These are phyloP conservation scores for Stagonosporopsis tanaceti DNA, from an alignment of 2,329 filamentous ascomycete species.

Conservation along the genomic window DNA sequence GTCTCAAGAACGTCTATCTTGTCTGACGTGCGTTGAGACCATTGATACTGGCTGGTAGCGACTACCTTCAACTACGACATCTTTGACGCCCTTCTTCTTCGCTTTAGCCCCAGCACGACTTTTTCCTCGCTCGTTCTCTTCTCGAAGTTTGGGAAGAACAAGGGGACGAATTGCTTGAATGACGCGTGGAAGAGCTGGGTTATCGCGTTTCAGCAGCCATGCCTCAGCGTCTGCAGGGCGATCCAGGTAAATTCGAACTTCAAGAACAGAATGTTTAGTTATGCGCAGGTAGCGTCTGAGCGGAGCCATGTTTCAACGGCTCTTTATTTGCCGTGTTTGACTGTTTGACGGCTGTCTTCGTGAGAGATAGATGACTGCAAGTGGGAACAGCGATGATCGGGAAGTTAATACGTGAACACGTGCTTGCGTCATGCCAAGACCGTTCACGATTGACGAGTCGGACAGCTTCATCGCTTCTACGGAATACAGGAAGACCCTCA, in stretches of 20 bases:
- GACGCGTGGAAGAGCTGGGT: constrained; percentile 80
- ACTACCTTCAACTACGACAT: constrained; percentile 80
- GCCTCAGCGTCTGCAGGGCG: constrained; percentile 82
- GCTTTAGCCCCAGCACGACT: constrained; percentile 62
- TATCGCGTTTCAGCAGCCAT: constrained; percentile 81
- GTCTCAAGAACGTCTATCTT: constrained; percentile 4
- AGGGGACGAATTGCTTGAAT: constrained; percentile 85
- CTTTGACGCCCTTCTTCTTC: constrained; percentile 88
- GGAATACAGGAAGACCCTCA: neutral
- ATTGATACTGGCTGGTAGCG: neutral
- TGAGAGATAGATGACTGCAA: neutral
- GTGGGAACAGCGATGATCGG: neutral
- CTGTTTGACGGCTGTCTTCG: constrained; percentile 10
- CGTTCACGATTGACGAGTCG: constrained; percentile 1
- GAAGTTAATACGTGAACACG: constrained; percentile 32
- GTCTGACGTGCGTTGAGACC: neutral
- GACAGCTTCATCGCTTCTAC: neutral
- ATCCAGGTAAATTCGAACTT: constrained; percentile 95
- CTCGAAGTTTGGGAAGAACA: constrained; percentile 87
- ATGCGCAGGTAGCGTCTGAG: constrained; percentile 90
- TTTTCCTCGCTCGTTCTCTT: constrained; percentile 76
- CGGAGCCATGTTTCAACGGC: constrained; percentile 72
- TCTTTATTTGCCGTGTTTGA: neutral
- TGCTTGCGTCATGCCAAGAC: constrained; percentile 26
- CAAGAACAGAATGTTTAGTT: constrained; percentile 91